Base-by-base conservation (phyloP, 2,329 filamentous ascomycete genomes). In the Phaeophleospora eucalypticola region DNA sequence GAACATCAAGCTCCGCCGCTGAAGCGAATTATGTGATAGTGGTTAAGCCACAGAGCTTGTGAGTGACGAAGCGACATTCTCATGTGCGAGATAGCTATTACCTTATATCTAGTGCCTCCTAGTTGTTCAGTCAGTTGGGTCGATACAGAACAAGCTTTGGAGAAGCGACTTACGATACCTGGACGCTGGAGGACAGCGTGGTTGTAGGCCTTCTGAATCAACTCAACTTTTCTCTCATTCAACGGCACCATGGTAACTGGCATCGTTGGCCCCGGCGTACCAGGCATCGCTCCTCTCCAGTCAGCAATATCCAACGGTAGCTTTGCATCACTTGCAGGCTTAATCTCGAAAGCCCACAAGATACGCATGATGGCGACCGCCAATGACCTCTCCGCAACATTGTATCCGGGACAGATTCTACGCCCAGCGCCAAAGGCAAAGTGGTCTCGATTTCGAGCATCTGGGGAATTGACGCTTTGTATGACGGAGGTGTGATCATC, bases 361-460 rank as follows among this genome's bases (percentile, higher is more conserved):
- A 66, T 64, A 4, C 64, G 56, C 3, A 62, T 50, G 12, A 66
- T 59, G 17, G 65, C 65, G 46, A 67, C 64, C 19, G 60, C 65
- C 2, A 67, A 53, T 2, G 63, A 65, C 15, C 64, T 57, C 27
- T 67, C 65, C 2, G 65, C 65, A 16, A 68, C 58, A 44, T 66
- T 63, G 4, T 65, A 57, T n/a, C 64, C 65, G 6, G 64, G 64
- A 49, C 65, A 68, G 3, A 65, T 58, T 6, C 65, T 50, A n/a
- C 64, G 40, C 3, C 65, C 65, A 2, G 64, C 64, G 6, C 65
- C 62, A 32, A 65, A 68, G 0, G 62, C 56, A 40, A 66, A 67
- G 45, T 67, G 65, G 33, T 68, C 65, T 4, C 65, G 58, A 18
- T 55, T 34, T 19, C 35, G n/a, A 4, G 20, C 27, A 27, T 44